phyloP scores from a whole-genome alignment of 1,284 basidiomycete genomes.

The Pascua sp. region DNA sequence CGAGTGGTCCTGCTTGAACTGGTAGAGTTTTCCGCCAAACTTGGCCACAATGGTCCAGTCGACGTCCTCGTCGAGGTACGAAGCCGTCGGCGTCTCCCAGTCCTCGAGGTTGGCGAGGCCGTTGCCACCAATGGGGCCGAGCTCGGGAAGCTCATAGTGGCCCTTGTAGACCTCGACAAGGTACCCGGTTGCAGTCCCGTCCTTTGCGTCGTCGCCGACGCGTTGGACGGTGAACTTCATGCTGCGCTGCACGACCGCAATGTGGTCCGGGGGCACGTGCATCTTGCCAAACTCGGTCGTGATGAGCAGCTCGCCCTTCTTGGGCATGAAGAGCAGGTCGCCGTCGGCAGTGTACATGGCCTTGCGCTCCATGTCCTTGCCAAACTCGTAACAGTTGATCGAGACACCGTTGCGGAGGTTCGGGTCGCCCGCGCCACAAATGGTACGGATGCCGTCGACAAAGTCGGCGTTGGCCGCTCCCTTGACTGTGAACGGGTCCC shows the following conservation, averaged over 20 bases:
- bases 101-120: constrained; percentile 63
- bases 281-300: constrained; percentile 68
- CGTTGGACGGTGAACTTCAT: constrained; percentile 60
- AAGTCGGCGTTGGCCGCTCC: constrained; percentile 55
- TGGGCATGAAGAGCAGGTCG: constrained; percentile 64
- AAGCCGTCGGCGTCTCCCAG: constrained; percentile 62
- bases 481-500: constrained; percentile 55
- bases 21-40: constrained; percentile 21
- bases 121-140: constrained; percentile 63
- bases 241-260: constrained; percentile 62
- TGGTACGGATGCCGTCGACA: constrained; percentile 61
- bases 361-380: constrained; percentile 61
- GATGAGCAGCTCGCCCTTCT: constrained; percentile 63
- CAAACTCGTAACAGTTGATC: constrained; percentile 62
- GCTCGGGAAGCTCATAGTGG: constrained; percentile 63
- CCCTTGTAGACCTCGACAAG: constrained; percentile 62
- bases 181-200: constrained; percentile 41
- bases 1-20: constrained; percentile 51
- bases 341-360: constrained; percentile 67
- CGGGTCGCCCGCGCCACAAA: constrained; percentile 64
- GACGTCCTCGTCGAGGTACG: constrained; percentile 55
- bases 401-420: constrained; percentile 61
- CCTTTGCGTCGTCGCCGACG: constrained; percentile 1
- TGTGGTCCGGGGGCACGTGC: constrained; percentile 62
- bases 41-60: constrained; percentile 53